Conservation (phyloP, 1,284 basidiomycete species). For the Cerrena zonata region DNA sequence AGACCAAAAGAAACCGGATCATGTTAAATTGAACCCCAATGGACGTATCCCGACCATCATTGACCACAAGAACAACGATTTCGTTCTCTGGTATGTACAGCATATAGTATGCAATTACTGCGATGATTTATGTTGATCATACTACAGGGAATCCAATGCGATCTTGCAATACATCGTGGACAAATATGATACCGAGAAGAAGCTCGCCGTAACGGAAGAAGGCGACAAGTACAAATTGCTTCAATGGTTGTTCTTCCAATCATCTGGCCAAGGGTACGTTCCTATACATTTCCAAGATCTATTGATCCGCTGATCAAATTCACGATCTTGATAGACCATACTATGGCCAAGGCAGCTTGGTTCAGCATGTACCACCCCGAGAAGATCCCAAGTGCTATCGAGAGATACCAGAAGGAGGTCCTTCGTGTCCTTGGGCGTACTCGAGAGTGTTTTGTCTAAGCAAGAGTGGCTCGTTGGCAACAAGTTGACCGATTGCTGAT, state of each 20-base stretch:
- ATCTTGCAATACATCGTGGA: constrained; percentile 31
- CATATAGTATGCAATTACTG: neutral
- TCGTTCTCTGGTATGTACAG: constrained; percentile 16
- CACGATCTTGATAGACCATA: constrained; percentile 10
- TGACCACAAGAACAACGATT: constrained; percentile 30
- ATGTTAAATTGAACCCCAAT: constrained; percentile 27
- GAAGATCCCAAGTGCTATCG: constrained; percentile 20
- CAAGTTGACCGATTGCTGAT: constrained; percentile 16
- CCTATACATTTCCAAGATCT: neutral
- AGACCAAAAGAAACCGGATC: constrained; percentile 25
- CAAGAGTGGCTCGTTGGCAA: constrained; percentile 16
- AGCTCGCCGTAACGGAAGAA: constrained; percentile 21
- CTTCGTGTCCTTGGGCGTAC: constrained; percentile 27
- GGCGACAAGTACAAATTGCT: constrained; percentile 19
- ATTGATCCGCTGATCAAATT: neutral
- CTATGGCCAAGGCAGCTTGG: constrained; percentile 21
- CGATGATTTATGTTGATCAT: neutral
- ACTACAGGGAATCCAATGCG: constrained; percentile 29
- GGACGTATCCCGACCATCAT: constrained; percentile 31
- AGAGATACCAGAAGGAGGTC: constrained; percentile 28
- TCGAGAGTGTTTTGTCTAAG: constrained; percentile 22
- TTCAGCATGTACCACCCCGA: constrained; percentile 21
- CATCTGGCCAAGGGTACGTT: constrained; percentile 27
- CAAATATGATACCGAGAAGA: constrained; percentile 30
- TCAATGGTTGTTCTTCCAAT: constrained; percentile 30